Conservation (phyloP, 2,329 filamentous ascomycete genomes). For the Trichophyton mentagrophytes region DNA sequence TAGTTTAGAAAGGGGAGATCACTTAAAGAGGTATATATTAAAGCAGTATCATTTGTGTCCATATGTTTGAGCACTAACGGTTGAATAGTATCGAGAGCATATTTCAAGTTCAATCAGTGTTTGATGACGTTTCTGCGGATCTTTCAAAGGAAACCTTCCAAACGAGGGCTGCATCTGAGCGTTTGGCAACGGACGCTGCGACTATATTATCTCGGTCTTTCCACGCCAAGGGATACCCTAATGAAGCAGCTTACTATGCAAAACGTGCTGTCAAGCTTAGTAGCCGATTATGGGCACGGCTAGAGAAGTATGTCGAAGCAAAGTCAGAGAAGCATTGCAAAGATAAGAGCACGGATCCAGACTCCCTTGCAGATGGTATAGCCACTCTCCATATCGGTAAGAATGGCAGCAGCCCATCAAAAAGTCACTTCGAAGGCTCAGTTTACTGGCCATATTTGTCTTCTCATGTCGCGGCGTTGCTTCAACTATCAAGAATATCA, state of each 20-base stretch:
- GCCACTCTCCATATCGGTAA: conserved; percentile 29
- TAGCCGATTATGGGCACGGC: conserved; percentile 39
- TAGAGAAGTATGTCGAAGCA: conserved; percentile 34
- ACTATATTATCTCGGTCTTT: conserved; percentile 54
- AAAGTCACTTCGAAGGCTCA: conserved; percentile 42
- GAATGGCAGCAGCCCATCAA: conserved; percentile 18
- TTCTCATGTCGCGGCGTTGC: conserved; percentile 57
- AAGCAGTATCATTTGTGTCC: background rate
- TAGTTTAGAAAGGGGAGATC: conserved; percentile 52
- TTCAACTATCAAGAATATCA: conserved; percentile 65
- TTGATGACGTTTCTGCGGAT: conserved; percentile 23
- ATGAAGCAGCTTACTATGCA: conserved; percentile 36
- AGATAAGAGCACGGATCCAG: conserved; percentile 20
- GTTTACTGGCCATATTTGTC: conserved; percentile 69
- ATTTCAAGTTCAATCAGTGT: conserved; percentile 19
- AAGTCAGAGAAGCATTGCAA: conserved; percentile 22
- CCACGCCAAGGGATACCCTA: conserved; percentile 41
- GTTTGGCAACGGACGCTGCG: conserved; percentile 46
- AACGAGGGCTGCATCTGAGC: conserved; percentile 36
- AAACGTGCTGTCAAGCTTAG: conserved; percentile 39
- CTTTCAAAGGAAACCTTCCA: conserved; percentile 25
- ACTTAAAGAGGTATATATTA: conserved; percentile 42
- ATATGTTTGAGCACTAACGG: background rate
- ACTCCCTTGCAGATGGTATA: conserved; percentile 27
- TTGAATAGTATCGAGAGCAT: conserved; percentile 23